Base-by-base conservation (phyloP, 139 green algal genomes). In the Pleodorina starrii region DNA sequence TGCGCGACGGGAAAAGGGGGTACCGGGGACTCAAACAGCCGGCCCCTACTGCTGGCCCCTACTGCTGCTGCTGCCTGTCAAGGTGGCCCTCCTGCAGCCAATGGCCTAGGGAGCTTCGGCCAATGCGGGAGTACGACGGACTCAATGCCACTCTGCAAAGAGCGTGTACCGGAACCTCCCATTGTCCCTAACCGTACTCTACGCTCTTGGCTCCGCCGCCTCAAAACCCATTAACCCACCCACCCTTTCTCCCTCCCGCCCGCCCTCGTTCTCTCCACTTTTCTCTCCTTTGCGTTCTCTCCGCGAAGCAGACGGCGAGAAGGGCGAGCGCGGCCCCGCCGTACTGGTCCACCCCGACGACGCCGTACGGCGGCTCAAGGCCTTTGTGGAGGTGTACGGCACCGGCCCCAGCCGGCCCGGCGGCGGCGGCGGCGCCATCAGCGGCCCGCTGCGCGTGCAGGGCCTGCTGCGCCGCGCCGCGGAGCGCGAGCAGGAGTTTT, bases 271-370 rank as follows among this genome's bases (percentile, higher is more conserved):
- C 51, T 60, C 51, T 60, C 51, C 51, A 14, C 17, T 17, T 60
- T 17, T 17, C 51, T 60, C 51, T 60, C 51, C 51, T 17, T 60
- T 17, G 14, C 51, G 14, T 17, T 60, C 51, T 60, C 51, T 17
- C 51, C n/a, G n/a, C n/a, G n/a, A n/a, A n/a, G n/a, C n/a, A n/a
- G n/a, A n/a, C n/a, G 88, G 66, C 21, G 79, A 69, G 71, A 73
- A 78, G 80, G 54, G 17, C 36, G 88, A 85, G 71, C 54, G 35
- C 84, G 85, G 35, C 1, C 63, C 76, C 16, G 23, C 43, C 2
- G 84, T 92, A 73, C 86, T 96, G 38, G 92, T 97, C 42, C 91
- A 95, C 69, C 93, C 94, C 2, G 92, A 96, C 74, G 93, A 97
- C 38, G 94, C 90, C 17, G 76, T 97, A 38, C 76, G 80, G 57